A percentile compares a stretch with the other conserved stretches of the same genome.
phyloP scores from a whole-genome alignment of 140 eudicot species.

The Ambrosia hybrid region DNA sequence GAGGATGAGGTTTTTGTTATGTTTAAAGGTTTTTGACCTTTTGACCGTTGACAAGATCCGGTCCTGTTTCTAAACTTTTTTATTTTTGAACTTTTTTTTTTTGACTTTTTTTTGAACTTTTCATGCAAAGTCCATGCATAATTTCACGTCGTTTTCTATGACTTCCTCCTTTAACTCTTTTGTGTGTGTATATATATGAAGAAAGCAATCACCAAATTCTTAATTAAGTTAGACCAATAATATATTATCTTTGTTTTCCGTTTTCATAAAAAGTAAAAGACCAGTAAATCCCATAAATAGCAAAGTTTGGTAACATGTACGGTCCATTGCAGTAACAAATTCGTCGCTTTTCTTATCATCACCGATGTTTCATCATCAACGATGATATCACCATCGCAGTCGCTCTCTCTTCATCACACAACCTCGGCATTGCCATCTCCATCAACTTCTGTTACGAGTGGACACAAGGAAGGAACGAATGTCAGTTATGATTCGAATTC shows the following conservation, averaged over 20 bases:
- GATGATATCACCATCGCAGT: slow-evolving; percentile 28
- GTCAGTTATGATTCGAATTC: slow-evolving; percentile 25
- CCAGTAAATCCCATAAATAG: not conserved
- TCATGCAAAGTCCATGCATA: slow-evolving; percentile 34
- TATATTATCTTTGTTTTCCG: not conserved
- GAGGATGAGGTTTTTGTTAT: slow-evolving; percentile 18
- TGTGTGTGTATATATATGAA: not conserved
- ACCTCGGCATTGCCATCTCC: slow-evolving; percentile 19
- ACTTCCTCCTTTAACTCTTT: not conserved
- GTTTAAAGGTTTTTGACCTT: slow-evolving; percentile 50
- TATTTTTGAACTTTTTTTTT: too few relatives aligned
- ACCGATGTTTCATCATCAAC: slow-evolving; percentile 51
- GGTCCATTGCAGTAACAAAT: slow-evolving; percentile 45
- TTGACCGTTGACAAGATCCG: slow-evolving; percentile 55
- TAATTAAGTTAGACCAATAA: not conserved
- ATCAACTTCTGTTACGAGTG: too few relatives aligned
- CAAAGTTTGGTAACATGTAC: slow-evolving; percentile 36
- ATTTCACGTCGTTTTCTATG: not conserved
- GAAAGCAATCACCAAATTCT: slow-evolving; percentile 16
- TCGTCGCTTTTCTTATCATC: slow-evolving; percentile 62
- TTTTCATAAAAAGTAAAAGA: too few relatives aligned
- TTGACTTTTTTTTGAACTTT: not conserved
- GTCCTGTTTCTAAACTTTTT: slow-evolving; percentile 15
- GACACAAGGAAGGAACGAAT: too few relatives aligned
- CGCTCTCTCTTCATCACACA: slow-evolving; percentile 24